phyloP scores from a whole-genome alignment of 352 stramenopile genomes.

The Globisporangium lucens region DNA sequence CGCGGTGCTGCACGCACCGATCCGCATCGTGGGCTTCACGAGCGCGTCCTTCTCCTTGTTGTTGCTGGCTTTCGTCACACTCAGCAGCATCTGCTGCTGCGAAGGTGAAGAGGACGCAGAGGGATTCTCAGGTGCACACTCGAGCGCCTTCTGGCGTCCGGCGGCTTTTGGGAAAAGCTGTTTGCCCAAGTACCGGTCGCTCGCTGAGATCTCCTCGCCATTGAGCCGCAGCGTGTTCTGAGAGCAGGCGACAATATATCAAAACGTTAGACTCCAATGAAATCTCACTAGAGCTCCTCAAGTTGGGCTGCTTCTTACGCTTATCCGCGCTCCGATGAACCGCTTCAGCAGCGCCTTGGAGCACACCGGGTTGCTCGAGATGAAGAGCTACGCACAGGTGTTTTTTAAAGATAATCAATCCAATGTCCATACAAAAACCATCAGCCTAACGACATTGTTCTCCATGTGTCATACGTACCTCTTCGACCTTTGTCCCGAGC shows the following conservation, averaged over 20 bases:
- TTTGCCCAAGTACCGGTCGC: slow-evolving; percentile 42
- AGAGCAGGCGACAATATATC: not conserved
- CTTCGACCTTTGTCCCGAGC: slow-evolving; percentile 58
- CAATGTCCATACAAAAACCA: no score
- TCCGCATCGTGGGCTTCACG: not conserved
- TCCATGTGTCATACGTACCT: slow-evolving; percentile 25
- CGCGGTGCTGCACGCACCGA: slow-evolving; percentile 11
- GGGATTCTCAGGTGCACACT: slow-evolving; percentile 6
- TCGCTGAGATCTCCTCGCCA: slow-evolving; percentile 50
- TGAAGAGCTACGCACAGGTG: slow-evolving; percentile 39
- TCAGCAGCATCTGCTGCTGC: not conserved
- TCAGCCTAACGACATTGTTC: no score
- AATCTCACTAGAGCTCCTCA: not conserved
- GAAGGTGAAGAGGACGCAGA: not conserved
- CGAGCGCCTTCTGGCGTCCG: slow-evolving; percentile 8
- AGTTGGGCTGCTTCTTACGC: slow-evolving; percentile 26
- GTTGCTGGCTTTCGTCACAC: slow-evolving; percentile 4
- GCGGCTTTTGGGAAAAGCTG: slow-evolving; percentile 52
- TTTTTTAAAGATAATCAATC: no score
- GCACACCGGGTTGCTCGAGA: slow-evolving; percentile 60
- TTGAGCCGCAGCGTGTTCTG: slow-evolving; percentile 66
- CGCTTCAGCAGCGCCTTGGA: slow-evolving; percentile 46
- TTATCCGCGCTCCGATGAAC: slow-evolving; percentile 50
- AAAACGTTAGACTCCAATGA: not conserved
- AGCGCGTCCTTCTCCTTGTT: slow-evolving; percentile 23